Evolutionary conservation across 306 rosid genomes (phyloP).

Genomic region (Castanospermum australe): DNA sequence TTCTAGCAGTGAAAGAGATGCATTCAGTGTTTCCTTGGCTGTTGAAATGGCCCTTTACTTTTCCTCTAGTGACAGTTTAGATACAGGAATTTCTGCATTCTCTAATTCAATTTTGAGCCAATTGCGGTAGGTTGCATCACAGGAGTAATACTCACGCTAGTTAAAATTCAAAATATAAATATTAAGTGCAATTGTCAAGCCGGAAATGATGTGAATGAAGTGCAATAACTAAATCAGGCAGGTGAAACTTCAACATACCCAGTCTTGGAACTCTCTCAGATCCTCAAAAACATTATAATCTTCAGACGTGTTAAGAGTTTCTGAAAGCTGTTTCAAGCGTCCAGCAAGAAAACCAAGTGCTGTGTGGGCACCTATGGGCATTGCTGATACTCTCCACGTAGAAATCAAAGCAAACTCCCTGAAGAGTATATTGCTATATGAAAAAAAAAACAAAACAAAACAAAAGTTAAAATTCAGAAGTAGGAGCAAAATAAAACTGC

Average conservation of each 20-base stretch:
- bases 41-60: slow-evolving; percentile 66
- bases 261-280: slow-evolving; percentile 88
- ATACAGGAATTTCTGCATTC: slow-evolving; percentile 62
- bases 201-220: slow-evolving; percentile 14
- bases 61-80: slow-evolving; percentile 80
- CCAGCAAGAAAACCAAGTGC: slow-evolving; percentile 91
- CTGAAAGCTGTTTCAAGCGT: slow-evolving; percentile 89
- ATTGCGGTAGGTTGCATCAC: slow-evolving; percentile 96
- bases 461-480: slow-evolving; percentile 28
- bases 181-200: slow-evolving; percentile 2
- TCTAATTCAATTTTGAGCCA: slow-evolving; percentile 92
- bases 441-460: too few relatives aligned
- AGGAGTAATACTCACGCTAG: slow-evolving; percentile 89
- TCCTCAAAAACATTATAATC: slow-evolving; percentile 59
- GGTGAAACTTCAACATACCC: slow-evolving; percentile 54
- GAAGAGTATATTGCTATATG: slow-evolving; percentile 78
- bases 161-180: slow-evolving; percentile 25
- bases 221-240: slow-evolving; percentile 13
- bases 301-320: slow-evolving; percentile 58
- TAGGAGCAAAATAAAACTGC: slow-evolving; percentile 17
- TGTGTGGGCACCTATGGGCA: slow-evolving; percentile 94
- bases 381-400: slow-evolving; percentile 95
- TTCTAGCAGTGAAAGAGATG: slow-evolving; percentile 68
- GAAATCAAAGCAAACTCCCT: slow-evolving; percentile 96
- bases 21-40: slow-evolving; percentile 78